Base-by-base conservation (phyloP, 1,139 yeast genomes). In the Arxiozyma bovina region DNA sequence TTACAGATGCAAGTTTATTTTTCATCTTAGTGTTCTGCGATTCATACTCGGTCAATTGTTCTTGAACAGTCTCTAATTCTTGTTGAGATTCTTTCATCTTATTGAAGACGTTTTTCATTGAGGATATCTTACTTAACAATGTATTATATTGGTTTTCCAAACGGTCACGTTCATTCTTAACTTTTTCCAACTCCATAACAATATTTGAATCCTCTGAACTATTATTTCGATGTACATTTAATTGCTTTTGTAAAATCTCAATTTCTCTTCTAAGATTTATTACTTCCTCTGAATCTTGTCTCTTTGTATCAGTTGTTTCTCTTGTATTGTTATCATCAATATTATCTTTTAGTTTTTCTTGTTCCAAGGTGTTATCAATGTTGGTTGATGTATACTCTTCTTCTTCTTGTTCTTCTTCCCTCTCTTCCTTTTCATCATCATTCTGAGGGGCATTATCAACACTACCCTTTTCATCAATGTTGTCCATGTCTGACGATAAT, bases 41-140 rank as follows among this genome's bases (percentile, higher is more conserved):
- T 59, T 73, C 71, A 58, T 71, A 72, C 49, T 71, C 74, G 17
- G 59, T 58, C 15, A 74, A 54, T 54, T 71, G 72, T 22, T 74
- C 80, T 61, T 80, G 82, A 0, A 83, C 73, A 45, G 74, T 74
- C 51, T 83, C 85, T 45, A 90, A 74, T 60, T 89, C 95, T 11
- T 76, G 76, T 60, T 93, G 86, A 0, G 94, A 77, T 57, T 81
- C 83, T 64, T 85, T 85, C 89, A 85, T 84, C 61, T 85, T 85
- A 55, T 77, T 78, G 67, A 87, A 86, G 1, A 85, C 78, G 0
- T 86, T 73, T 64, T 87, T 89, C 87, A 93, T 89, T 2, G 87
- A 82, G 1, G 95, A 81, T 40, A 93, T 74, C 66, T 87, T 80
- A 59, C 83, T 85, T 56, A 90, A 73, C 22, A 93, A 73, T n/a